Percentiles rank a stretch among this genome's conserved stretches.
These are phyloP conservation scores for Pseudomassariella vexata DNA, from an alignment of 2,329 filamentous ascomycete genomes.

Conservation along the genomic window DNA sequence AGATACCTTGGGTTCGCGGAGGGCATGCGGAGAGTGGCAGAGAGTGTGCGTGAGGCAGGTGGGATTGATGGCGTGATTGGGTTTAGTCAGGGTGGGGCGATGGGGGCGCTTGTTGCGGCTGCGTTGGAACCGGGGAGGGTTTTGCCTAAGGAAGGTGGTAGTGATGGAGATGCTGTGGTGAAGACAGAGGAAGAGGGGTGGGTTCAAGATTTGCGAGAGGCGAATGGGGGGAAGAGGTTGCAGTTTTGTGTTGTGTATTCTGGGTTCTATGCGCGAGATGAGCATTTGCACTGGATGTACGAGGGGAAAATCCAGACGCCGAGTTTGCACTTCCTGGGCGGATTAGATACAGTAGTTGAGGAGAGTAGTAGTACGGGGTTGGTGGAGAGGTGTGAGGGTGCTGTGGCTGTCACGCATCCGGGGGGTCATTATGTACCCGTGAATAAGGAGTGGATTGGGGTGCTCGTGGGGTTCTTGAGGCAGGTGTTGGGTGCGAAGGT, in stretches of 20 bases:
- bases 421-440: conserved; percentile 88
- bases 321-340: conserved; percentile 75
- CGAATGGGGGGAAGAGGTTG: conserved; percentile 35
- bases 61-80: conserved; percentile 75
- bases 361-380: conserved; percentile 65
- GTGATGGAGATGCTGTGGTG: conserved; percentile 31
- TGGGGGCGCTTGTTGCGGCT: conserved; percentile 66
- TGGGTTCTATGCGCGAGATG: conserved; percentile 53
- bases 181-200: conserved; percentile 27
- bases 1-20: conserved; percentile 65
- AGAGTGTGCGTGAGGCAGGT: conserved; percentile 54
- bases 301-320: conserved; percentile 58
- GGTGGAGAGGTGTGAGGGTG: conserved; percentile 57
- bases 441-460: conserved; percentile 73
- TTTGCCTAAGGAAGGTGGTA: conserved; percentile 19
- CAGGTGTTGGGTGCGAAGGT: conserved; percentile 19
- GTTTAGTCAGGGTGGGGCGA: conserved; percentile 74
- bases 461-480: conserved; percentile 65
- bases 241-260: conserved; percentile 62
- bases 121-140: conserved; percentile 54
- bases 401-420: conserved; percentile 62
- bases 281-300: conserved; percentile 23
- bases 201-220: conserved; percentile 38
- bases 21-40: conserved; percentile 59
- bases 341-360: conserved; percentile 81